These are phyloP conservation scores for Ajuga chamaepitys DNA, from an alignment of 257 asterid genomes.

Conservation along the genomic window DNA sequence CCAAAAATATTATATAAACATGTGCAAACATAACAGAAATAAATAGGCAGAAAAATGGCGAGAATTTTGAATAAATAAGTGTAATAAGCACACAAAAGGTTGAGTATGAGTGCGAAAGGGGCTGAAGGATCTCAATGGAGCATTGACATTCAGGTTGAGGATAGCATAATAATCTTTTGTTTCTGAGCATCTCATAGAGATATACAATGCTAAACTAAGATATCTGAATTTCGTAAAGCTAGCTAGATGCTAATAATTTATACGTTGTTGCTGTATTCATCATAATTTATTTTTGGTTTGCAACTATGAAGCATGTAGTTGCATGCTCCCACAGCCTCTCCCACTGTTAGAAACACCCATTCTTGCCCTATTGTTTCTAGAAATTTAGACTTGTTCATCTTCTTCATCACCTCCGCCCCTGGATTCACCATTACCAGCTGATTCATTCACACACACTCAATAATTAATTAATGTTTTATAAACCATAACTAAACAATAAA, in stretches of 20 bases:
- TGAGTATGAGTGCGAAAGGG: too few species aligned
- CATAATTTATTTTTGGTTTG: conserved; percentile 24
- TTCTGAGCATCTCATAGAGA: too few species aligned
- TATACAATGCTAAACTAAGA: too few species aligned
- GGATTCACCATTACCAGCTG: conserved; percentile 81
- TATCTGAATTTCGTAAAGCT: neutral
- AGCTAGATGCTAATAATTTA: neutral
- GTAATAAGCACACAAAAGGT: too few species aligned
- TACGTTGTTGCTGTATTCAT: conserved; percentile 41
- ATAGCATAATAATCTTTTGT: too few species aligned
- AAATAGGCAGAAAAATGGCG: too few species aligned
- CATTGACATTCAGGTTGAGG: too few species aligned
- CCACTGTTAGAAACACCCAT: conserved; percentile 84
- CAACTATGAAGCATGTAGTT: conserved; percentile 62
- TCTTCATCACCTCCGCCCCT: conserved; percentile 85
- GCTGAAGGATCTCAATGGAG: too few species aligned
- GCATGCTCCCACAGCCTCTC: conserved; percentile 88
- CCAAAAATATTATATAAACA: too few species aligned
- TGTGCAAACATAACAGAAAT: too few species aligned
- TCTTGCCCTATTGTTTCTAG: conserved; percentile 68
- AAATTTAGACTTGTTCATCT: conserved; percentile 60
- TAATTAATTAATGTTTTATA: neutral
- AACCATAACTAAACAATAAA: neutral
- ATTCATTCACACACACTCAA: neutral
- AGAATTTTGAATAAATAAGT: too few species aligned